Evolutionary conservation across 768 basidiomycete genomes (phyloP), one percentile per base, ranked within the genome.

Genomic region (Boletellus ananas): DNA sequence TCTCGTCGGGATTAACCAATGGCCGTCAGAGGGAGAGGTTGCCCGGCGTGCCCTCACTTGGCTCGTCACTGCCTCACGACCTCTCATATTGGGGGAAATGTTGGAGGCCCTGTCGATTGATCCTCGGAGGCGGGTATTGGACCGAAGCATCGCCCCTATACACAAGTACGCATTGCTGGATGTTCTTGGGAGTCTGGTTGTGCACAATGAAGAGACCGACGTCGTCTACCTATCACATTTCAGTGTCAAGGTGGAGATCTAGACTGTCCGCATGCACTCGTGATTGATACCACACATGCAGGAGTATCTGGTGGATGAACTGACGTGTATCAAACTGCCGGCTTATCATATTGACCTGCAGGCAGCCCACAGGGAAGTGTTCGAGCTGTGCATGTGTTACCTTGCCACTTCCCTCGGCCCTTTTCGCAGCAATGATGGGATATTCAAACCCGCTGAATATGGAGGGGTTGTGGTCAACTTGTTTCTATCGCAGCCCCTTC

Each of bases 81-180:
- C 50, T 14, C 36, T 58, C 12, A 21, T 33, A 5, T n/a, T 55
- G 13, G 17, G 1, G 18, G 43, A 55, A 16, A 27, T 58, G 16
- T 4, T 45, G n/a, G 39, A 45, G n/a, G 44, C 34, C 0, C 42
- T 57, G 16, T 45, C 44, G 4, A 36, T 45, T n/a, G 34, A 45
- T 23, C 34, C 18, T 17, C n/a, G n/a, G 34, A 17, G 10, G 17
- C 23, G 34, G 10, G 12, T 4, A 11, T n/a, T 45, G 34, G 21
- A 45, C 23, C 6, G 9, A 2, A 12, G 9, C 3, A 25, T 34
- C 8, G 46, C 34, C 5, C 44, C 44, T 8, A 12, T 27, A 11
- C 44, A 45, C 5, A 25, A 35, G 12, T 8, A 9, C 5, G 44
- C 44, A 0, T 25, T 35, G 34, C 23, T 45, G 20, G 34, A 34